Evolutionary conservation across 2,329 filamentous ascomycete species (phyloP).

Genomic region (Fonsecaea monophora): DNA sequence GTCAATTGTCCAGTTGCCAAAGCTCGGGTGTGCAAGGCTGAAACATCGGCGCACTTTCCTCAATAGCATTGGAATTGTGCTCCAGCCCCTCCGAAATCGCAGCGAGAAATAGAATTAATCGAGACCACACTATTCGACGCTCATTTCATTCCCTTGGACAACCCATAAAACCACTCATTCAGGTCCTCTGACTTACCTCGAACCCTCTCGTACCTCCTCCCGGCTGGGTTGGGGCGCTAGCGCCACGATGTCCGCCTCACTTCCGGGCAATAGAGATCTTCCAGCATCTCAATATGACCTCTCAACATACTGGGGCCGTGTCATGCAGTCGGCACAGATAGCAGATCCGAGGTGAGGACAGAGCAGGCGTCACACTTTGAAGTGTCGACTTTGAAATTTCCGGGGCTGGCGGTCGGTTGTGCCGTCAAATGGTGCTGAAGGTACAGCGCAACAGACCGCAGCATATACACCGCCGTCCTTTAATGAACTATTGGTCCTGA

Average conservation of each 20-base stretch:
- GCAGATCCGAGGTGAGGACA: slow-evolving; percentile 88
- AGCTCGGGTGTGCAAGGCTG: slow-evolving; percentile 5
- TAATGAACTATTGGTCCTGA: not conserved
- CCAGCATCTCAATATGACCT: slow-evolving; percentile 93
- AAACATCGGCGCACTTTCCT: slow-evolving; percentile 15
- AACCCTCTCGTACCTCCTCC: not conserved
- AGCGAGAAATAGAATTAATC: not conserved
- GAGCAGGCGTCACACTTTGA: slow-evolving; percentile 12
- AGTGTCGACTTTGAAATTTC: slow-evolving; percentile 3
- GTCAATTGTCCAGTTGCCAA: not conserved
- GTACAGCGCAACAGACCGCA: slow-evolving; percentile 31
- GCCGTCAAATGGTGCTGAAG: slow-evolving; percentile 24
- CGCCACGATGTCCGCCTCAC: slow-evolving; percentile 63
- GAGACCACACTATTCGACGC: not conserved
- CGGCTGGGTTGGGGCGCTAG: slow-evolving; percentile 17
- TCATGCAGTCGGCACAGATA: slow-evolving; percentile 85
- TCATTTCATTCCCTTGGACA: not conserved
- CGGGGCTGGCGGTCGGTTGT: slow-evolving; percentile 9
- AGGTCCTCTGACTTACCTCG: not conserved
- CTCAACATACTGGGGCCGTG: slow-evolving; percentile 91
- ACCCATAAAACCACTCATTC: not conserved
- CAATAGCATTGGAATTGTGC: not conserved
- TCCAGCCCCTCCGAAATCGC: slow-evolving; percentile 2
- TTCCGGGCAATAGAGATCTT: slow-evolving; percentile 75
- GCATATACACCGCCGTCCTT: slow-evolving; percentile 7